phyloP scores from a whole-genome alignment of 108 stramenopile genomes.

The Stephanodiscus triporus region DNA sequence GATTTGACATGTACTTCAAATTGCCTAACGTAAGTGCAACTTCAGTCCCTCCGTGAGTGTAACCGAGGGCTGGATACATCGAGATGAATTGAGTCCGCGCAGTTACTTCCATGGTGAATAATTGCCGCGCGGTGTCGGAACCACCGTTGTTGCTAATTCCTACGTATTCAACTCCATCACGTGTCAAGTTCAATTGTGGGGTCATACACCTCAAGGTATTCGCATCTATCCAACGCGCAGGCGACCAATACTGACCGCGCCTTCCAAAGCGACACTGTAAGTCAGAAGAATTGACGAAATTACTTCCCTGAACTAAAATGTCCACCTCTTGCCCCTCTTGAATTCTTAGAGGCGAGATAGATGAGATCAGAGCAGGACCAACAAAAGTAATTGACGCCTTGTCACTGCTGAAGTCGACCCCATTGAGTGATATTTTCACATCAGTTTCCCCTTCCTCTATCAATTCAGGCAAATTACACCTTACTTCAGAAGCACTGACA shows the following conservation, averaged over 20 bases:
- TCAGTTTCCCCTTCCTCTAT: slow-evolving; percentile 11
- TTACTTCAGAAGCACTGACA: slow-evolving; percentile 29
- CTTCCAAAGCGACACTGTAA: slow-evolving; percentile 48
- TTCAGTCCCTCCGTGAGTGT: slow-evolving; percentile 40
- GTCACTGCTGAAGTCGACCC: slow-evolving; percentile 36
- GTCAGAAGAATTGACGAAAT: slow-evolving; percentile 37
- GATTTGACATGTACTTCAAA: slow-evolving; percentile 18
- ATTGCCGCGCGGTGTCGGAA: slow-evolving; percentile 17
- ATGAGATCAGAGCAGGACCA: slow-evolving; percentile 17
- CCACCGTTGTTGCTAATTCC: slow-evolving; percentile 37
- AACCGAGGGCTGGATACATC: slow-evolving; percentile 41
- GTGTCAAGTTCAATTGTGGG: slow-evolving; percentile 43
- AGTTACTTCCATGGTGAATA: slow-evolving; percentile 28
- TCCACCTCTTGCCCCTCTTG: slow-evolving; percentile 35
- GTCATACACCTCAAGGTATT: slow-evolving; percentile 39
- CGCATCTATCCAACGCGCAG: slow-evolving; percentile 40
- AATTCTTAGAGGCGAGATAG: slow-evolving; percentile 23
- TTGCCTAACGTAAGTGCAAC: slow-evolving; percentile 35
- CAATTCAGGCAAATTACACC: slow-evolving; percentile 20
- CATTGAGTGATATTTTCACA: slow-evolving; percentile 32
- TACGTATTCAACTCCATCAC: slow-evolving; percentile 33
- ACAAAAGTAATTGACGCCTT: slow-evolving; percentile 29
- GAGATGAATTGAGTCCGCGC: slow-evolving; percentile 34
- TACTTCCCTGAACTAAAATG: slow-evolving; percentile 37
- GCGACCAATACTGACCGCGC: slow-evolving; percentile 20